These are phyloP conservation scores for Phytopythium helicoides DNA, from an alignment of 352 stramenopile species.

Conservation along the genomic window DNA sequence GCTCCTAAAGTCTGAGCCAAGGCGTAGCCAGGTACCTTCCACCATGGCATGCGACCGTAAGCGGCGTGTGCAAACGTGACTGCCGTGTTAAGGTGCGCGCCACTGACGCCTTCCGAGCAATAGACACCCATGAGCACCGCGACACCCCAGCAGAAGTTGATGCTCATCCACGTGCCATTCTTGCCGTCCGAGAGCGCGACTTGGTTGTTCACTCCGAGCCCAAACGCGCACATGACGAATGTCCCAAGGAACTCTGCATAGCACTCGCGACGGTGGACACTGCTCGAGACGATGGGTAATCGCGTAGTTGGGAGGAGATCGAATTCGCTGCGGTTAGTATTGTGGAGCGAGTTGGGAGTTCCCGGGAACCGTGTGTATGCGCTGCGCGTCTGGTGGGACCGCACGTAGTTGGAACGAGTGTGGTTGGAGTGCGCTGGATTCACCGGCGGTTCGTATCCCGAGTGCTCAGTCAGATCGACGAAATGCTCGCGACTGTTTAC, in stretches of 20 bases:
- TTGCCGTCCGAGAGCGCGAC: constrained; percentile 38
- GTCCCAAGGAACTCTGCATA: constrained; percentile 38
- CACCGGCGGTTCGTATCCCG: constrained; percentile 2
- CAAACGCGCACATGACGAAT: constrained; percentile 7
- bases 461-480: constrained; percentile 7
- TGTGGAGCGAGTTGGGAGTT: constrained; percentile 21
- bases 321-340: constrained; percentile 31
- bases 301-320: constrained; percentile 13
- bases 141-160: constrained; percentile 44
- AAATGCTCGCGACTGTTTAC: constrained; percentile 7
- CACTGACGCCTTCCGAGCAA: constrained; percentile 42
- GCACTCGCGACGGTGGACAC: constrained; percentile 33
- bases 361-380: constrained; percentile 23
- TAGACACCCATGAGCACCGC: constrained; percentile 59
- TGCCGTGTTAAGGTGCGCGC: constrained; percentile 57
- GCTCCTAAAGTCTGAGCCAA: constrained; percentile 35
- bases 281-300: constrained; percentile 5
- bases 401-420: constrained; percentile 14
- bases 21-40: constrained; percentile 43
- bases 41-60: constrained; percentile 42
- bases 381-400: constrained; percentile 9
- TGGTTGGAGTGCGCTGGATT: constrained; percentile 13
- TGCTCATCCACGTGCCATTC: constrained; percentile 49
- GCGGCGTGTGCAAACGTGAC: constrained; percentile 53
- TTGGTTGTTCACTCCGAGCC: constrained; percentile 58